Conservation (phyloP, 148 eudicot species). For the Gaultheria prostrata region DNA sequence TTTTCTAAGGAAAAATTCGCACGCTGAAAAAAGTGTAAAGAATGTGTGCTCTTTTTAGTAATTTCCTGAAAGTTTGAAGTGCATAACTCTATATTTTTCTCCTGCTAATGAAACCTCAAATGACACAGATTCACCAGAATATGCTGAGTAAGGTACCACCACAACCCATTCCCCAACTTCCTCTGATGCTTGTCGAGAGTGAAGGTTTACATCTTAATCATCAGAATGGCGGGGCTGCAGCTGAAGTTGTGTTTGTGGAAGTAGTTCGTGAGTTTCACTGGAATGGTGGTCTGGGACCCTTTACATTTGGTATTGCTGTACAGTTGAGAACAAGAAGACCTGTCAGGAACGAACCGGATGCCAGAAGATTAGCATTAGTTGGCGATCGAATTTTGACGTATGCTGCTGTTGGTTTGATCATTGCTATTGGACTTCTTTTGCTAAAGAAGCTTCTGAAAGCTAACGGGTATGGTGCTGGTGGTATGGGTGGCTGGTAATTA, state of each 20-base stretch:
- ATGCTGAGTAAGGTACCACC: constrained; percentile 2
- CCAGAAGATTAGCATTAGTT: constrained; percentile 32
- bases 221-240: not conserved
- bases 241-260: constrained; percentile 29
- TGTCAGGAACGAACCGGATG: constrained; percentile 11
- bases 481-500: not conserved
- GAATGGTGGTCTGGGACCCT: constrained; percentile 31
- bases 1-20: not conserved
- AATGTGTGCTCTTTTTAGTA: not conserved
- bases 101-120: constrained; percentile 3
- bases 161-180: not conserved
- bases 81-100: not conserved
- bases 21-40: not conserved
- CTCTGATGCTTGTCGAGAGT: not conserved
- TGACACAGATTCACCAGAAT: constrained; percentile 6
- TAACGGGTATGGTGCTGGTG: not conserved
- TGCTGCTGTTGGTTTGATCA: constrained; percentile 72
- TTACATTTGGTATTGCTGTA: constrained; percentile 12
- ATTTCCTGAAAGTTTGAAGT: not conserved
- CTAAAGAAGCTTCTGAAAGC: not conserved
- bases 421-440: constrained; percentile 61
- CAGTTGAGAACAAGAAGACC: not conserved
- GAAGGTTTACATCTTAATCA: not conserved
- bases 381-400: constrained; percentile 66
- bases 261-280: constrained; percentile 27